Base-by-base conservation (phyloP, 2,329 filamentous ascomycete genomes). In the Furcasterigmium furcatum region DNA sequence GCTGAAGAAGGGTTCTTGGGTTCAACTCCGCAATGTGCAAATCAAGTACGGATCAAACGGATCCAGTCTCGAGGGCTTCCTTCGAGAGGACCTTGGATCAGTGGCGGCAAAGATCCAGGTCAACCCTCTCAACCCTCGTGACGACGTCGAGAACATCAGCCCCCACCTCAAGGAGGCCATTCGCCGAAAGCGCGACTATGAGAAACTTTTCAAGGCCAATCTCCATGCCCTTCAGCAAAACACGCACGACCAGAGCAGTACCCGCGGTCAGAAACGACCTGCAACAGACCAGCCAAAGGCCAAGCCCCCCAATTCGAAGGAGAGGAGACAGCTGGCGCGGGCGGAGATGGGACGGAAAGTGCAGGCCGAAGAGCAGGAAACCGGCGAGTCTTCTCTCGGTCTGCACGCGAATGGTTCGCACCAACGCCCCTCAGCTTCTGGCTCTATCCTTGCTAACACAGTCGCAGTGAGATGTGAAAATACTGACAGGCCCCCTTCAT, bases 1-100 rank as follows among this genome's bases (percentile, higher is more conserved):
- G 7, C 67, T 94, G 21, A 66, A 72, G 3, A 62, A 68, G n/a
- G 79, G 80, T 4, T 70, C 81, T 20, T 84, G 85, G 72, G 67
- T 95, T 3, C 66, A 66, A 4, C 63, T 96, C 6, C 75, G 71
- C 19, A 96, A 96, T 55, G 73, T 95, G 4, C 85, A 85, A 18
- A 74, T 90, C 51, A 88, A 85, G 51, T 67, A 66, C 18, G 77
- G 77, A 12, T 69, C 59, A 41, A 72, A 74, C 39, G 69, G 62
- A 21, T 59, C 63, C 4, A 77, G 78, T 47, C 68, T 96, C 0
- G 91, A 96, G 62, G 91, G 87, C 3, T 80, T 72, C 44, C 63
- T 96, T 19, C 82, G 85, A 52, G 73, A 75, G 43, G 88, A 94
- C 54, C 65, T 65, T 6, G 54, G 55, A 2, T 51, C 56, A 9